Evolutionary conservation across 2,329 filamentous ascomycete genomes (phyloP).

Genomic region (Colletotrichum magnum): DNA sequence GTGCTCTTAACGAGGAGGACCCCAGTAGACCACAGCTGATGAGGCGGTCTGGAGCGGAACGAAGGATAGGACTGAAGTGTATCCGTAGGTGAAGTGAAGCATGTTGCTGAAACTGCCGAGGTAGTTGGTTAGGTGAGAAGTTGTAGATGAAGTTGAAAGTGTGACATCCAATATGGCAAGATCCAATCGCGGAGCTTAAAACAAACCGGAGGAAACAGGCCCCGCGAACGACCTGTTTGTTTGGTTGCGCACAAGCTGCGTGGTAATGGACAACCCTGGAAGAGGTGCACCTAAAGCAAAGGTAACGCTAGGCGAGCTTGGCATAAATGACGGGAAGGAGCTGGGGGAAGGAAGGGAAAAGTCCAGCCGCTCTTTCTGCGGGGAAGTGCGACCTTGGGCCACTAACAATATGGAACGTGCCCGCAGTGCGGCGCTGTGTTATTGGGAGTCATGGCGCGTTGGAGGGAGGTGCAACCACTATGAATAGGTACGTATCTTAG

Average conservation of each 20-base stretch:
- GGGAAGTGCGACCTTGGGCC: slow-evolving; percentile 39
- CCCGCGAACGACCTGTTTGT: slow-evolving; percentile 17
- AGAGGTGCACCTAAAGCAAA: too few species aligned
- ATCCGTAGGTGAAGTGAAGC: slow-evolving; percentile 3
- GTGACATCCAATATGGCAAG: slow-evolving; percentile 13
- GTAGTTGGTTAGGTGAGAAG: slow-evolving; percentile 15
- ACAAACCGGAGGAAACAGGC: slow-evolving; percentile 21
- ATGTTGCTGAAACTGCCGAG: slow-evolving; percentile 36
- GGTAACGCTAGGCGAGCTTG: slow-evolving; percentile 23
- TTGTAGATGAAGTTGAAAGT: slow-evolving; percentile 17
- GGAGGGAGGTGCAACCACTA: neutral
- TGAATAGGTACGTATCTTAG: too few species aligned
- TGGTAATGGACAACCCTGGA: too few species aligned
- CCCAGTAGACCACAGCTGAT: neutral
- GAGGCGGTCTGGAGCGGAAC: neutral
- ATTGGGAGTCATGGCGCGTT: slow-evolving; percentile 24
- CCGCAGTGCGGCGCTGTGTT: slow-evolving; percentile 21
- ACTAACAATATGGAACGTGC: slow-evolving; percentile 1
- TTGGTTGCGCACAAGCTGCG: too few species aligned
- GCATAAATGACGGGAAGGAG: slow-evolving; percentile 19
- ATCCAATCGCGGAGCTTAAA: slow-evolving; percentile 20
- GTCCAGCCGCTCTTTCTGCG: slow-evolving; percentile 23
- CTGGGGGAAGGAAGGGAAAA: slow-evolving; percentile 14
- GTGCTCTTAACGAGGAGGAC: neutral
- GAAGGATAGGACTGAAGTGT: slow-evolving; percentile 7